Base-by-base conservation (phyloP, 495 filamentous ascomycete species). In the Podospora didyma region DNA sequence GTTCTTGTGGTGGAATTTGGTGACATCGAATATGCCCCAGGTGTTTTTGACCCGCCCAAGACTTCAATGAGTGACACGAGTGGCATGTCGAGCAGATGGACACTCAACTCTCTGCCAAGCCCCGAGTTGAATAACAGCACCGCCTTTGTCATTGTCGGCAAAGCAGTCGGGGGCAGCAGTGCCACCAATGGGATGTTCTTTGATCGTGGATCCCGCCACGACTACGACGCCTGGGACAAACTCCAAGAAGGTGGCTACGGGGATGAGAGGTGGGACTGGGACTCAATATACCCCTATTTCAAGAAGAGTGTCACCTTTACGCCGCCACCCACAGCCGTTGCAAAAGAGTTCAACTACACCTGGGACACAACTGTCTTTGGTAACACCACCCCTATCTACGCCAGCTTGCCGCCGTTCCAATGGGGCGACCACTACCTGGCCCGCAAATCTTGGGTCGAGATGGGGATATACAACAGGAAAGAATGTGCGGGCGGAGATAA, bases 401-500 rank as follows among this genome's bases (percentile, higher is more conserved):
- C 61, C 5, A 59, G 51, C 45, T 55, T 63, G 10, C 55, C 60
- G 16, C 51, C 55, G 0, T 66, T 61, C 17, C 53, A 56, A 9
- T 66, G 60, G 60, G 63, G 35, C 21, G 60, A 63, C 46, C 58
- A 66, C 35, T 23, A 17, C 9, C 21, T 57, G 6, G 16, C 44
- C 7, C 41, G 63, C 11, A 26, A 59, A 1, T 46, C 63, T 2
- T 66, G 57, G 57, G 3, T 54, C 19, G 58, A 66, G 19, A 51
- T 61, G 49, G 63, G 63, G 12, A 58, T 63, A 37, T 3, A 51
- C 10, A 10, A 23, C 2, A 7, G n/a, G 20, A 42, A 46, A n/a
- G 63, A 66, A 23, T 66, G 63, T 24, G 58, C 56, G 2, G 39
- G 35, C 12, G 64, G 64, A 9, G 23, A 59, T 21, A 67, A 67